Evolutionary conservation across 352 stramenopile genomes (phyloP).

Genomic region (Phytophthora multivora): DNA sequence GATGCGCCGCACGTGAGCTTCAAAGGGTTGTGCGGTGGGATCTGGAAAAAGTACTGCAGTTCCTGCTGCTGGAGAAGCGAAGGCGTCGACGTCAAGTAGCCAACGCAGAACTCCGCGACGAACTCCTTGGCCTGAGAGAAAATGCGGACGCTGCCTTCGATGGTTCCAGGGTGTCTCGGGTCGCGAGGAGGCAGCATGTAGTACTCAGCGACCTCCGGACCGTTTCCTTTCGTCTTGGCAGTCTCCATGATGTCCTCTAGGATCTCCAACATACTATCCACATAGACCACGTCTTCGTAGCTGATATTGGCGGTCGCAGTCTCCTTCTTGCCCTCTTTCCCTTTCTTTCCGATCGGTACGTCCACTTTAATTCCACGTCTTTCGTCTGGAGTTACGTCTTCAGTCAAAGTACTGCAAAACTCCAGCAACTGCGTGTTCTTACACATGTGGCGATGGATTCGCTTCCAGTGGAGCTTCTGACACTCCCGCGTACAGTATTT

Average conservation of each 20-base stretch:
- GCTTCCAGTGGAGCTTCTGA: slow-evolving; percentile 40
- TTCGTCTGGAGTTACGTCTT: slow-evolving; percentile 31
- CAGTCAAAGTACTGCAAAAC: slow-evolving; percentile 27
- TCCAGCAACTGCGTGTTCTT: slow-evolving; percentile 21
- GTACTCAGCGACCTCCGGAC: slow-evolving; percentile 14
- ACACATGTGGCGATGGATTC: slow-evolving; percentile 37
- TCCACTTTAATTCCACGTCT: neutral
- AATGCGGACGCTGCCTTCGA: slow-evolving; percentile 32
- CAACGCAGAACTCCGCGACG: slow-evolving; percentile 27
- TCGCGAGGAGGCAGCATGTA: slow-evolving; percentile 34
- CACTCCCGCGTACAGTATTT: slow-evolving; percentile 42
- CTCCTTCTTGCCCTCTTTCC: neutral
- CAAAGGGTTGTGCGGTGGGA: slow-evolving; percentile 36
- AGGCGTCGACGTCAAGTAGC: slow-evolving; percentile 26
- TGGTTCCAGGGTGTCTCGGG: neutral
- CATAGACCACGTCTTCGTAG: slow-evolving; percentile 11
- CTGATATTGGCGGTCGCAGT: neutral
- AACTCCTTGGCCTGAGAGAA: slow-evolving; percentile 17
- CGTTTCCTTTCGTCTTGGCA: neutral
- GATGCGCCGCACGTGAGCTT: slow-evolving; percentile 25
- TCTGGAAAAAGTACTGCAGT: slow-evolving; percentile 40
- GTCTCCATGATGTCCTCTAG: slow-evolving; percentile 26
- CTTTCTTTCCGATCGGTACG: neutral
- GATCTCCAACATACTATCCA: slow-evolving; percentile 29
- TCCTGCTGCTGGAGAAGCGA: slow-evolving; percentile 29